Evolutionary conservation across 2,329 filamentous ascomycete genomes (phyloP).

Genomic region (Xylariales sp.): DNA sequence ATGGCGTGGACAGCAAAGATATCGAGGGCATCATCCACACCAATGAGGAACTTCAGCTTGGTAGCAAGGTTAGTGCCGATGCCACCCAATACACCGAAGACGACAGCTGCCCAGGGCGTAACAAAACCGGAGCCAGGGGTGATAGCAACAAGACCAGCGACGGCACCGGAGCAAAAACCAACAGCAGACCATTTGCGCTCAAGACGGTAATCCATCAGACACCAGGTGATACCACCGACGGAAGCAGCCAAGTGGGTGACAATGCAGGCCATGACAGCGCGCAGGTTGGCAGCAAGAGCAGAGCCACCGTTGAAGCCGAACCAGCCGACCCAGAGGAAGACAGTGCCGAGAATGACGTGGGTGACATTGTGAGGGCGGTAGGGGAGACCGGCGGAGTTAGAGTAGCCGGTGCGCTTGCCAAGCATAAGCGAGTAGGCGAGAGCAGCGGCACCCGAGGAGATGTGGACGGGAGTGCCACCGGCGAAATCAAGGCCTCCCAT

Average conservation of each 20-base stretch:
- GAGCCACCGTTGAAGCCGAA: conserved; percentile 93
- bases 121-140: conserved; percentile 81
- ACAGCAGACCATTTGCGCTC: conserved; percentile 92
- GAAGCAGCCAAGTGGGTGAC: conserved; percentile 85
- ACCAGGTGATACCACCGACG: conserved; percentile 78
- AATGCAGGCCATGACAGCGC: conserved; percentile 83
- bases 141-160: conserved; percentile 83
- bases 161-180: conserved; percentile 86
- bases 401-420: conserved; percentile 63
- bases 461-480: conserved; percentile 71
- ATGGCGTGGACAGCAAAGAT: conserved; percentile 87
- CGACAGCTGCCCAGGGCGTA: conserved; percentile 57
- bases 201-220: conserved; percentile 82
- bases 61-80: conserved; percentile 79
- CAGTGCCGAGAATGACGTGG: conserved; percentile 68
- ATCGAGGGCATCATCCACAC: conserved; percentile 83
- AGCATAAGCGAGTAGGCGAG: conserved; percentile 72
- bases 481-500: conserved; percentile 71
- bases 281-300: conserved; percentile 76
- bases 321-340: conserved; percentile 89
- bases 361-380: conserved; percentile 72
- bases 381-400: conserved; percentile 55
- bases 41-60: conserved; percentile 71
- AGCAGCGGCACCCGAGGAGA: conserved; percentile 66
- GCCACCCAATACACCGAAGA: conserved; percentile 56